phyloP scores from a whole-genome alignment of 495 filamentous ascomycete species.

The Aspergillus diversus region DNA sequence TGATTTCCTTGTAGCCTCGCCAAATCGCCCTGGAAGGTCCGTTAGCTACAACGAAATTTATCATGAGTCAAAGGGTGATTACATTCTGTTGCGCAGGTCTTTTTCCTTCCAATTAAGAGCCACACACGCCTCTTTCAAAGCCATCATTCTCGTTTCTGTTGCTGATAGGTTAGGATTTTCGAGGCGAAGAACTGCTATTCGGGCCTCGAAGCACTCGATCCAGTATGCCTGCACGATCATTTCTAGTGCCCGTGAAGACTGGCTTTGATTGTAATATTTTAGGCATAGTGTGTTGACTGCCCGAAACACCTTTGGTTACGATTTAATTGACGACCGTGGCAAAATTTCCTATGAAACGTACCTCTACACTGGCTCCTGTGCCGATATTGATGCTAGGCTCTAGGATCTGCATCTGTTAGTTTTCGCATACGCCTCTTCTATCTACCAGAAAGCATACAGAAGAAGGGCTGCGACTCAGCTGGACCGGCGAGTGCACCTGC shows the following conservation, averaged over 20 bases:
- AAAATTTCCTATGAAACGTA: not conserved
- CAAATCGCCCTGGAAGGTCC: slow-evolving; percentile 25
- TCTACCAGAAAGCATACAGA: slow-evolving; percentile 11
- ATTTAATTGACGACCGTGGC: not conserved
- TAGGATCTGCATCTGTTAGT: slow-evolving; percentile 19
- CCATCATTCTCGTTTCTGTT: slow-evolving; percentile 27
- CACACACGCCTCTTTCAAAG: slow-evolving; percentile 25
- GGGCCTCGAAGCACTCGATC: slow-evolving; percentile 28
- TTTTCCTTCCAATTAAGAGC: slow-evolving; percentile 29
- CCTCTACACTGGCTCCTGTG: slow-evolving; percentile 25
- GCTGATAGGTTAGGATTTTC: slow-evolving; percentile 22
- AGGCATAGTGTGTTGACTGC: slow-evolving; percentile 25
- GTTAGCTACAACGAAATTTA: not conserved
- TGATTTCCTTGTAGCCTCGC: slow-evolving; percentile 33
- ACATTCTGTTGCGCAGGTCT: slow-evolving; percentile 29
- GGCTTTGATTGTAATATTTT: slow-evolving; percentile 30
- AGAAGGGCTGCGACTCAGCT: slow-evolving; percentile 20
- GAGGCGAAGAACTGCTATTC: slow-evolving; percentile 24
- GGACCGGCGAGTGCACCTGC: slow-evolving; percentile 24
- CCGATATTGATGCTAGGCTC: slow-evolving; percentile 25
- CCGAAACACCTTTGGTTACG: slow-evolving; percentile 20
- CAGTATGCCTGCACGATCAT: slow-evolving; percentile 33
- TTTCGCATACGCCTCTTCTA: not conserved
- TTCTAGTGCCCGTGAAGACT: slow-evolving; percentile 29
- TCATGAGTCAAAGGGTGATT: not conserved